A percentile compares a stretch with the other conserved stretches of the same genome.
phyloP scores from a whole-genome alignment of 225 moss, liverwort and hornwort species.

The Straminergon stramineum region DNA sequence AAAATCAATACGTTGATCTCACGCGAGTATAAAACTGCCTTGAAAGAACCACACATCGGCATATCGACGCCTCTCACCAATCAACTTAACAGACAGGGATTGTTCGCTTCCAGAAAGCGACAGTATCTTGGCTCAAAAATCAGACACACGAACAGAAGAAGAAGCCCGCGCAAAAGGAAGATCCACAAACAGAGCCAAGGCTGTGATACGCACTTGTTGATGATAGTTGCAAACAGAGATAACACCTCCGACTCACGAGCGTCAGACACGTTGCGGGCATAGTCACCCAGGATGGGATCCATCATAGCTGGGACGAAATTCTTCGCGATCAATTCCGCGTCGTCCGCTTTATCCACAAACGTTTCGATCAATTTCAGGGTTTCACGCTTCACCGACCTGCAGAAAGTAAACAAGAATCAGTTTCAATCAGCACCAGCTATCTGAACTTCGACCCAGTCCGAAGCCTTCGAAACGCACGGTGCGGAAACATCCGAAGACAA shows the following conservation, averaged over 20 bases:
- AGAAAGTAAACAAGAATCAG: neutral
- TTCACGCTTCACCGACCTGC: constrained; percentile 92
- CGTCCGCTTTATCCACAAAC: constrained; percentile 97
- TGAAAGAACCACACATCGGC: neutral
- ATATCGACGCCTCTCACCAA: neutral
- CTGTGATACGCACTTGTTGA: constrained; percentile 64
- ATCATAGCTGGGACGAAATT: constrained; percentile 96
- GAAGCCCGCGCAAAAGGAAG: neutral
- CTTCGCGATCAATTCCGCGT: constrained; percentile 84
- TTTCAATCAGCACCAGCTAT: neutral
- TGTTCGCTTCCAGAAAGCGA: neutral
- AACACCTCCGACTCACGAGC: constrained; percentile 96
- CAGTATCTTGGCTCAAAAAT: neutral
- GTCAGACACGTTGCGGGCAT: constrained; percentile 88
- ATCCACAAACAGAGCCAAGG: neutral
- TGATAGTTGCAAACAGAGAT: constrained; percentile 95
- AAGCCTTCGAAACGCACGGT: no score
- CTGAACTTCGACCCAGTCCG: neutral
- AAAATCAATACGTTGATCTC: neutral
- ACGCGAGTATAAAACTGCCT: neutral
- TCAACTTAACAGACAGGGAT: neutral
- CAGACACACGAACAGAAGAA: neutral
- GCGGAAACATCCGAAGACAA: neutral
- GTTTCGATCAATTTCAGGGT: constrained; percentile 90
- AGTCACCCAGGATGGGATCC: constrained; percentile 97